Evolutionary conservation across 2,329 filamentous ascomycete genomes (phyloP), one percentile per base, ranked within the genome.

Genomic region (Periconia macrospinosa): DNA sequence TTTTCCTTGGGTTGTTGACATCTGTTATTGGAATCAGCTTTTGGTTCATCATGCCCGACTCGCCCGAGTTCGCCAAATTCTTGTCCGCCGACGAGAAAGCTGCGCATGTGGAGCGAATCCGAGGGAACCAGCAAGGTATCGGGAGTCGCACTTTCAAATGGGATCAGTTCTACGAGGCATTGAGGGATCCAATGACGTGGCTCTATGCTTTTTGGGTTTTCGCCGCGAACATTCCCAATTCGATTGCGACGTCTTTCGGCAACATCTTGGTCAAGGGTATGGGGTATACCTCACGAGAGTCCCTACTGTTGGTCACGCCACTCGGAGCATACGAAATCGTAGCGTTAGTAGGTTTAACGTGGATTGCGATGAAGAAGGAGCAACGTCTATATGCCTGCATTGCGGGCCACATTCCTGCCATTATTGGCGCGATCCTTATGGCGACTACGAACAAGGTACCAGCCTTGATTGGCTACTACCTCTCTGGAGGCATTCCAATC

Each of bases 291-390:
- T 56, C 59, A 13, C 63, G 65, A 17, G 53, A 75, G 37, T 70
- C 66, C n/a, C 51, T 75, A 6, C 59, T 76, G 3, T 61, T 75
- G 2, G 70, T 73, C n/a, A 75, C 70, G 0, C 74, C 73, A 0
- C 58, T 74, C 10, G 74, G 74, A 1, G 73, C 72, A 8, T 74
- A 71, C 53, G 72, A 75, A 49, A 66, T 76, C 13, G 70, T 75
- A 18, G 68, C 63, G 1, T 59, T 75, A 19, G 55, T 76, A 10
- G 70, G 71, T 2, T 59, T 75, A 19, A 75, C 73, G 0, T 75
- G 70, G 45, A 57, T 73, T 9, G 67, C 68, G 23, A 74, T 72
- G 70, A 71, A 69, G 47, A 74, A 66, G 7, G 55, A 68, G 18
- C 69, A 72, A 48, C 60, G 72, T 15, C 57, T 74, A 1, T 66